Evolutionary conservation across 306 rosid species (phyloP), one percentile per base, ranked within the genome.

Genomic region (Echinosophora koreensis): DNA sequence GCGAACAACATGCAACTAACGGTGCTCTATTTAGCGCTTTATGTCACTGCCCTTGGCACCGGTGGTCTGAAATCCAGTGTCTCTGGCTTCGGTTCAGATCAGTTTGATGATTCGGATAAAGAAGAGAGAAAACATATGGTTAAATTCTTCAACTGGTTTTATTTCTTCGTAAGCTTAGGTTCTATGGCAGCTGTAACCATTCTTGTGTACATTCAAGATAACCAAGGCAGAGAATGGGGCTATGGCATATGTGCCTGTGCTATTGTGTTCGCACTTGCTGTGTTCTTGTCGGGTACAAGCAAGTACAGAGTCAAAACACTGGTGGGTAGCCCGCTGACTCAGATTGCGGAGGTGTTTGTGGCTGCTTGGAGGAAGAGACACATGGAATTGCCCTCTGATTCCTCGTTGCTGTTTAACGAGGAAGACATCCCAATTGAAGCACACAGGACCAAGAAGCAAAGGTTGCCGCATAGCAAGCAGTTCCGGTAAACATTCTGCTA

Each of bases 21-120:
- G 17, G 76, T 87, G n/a, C 88, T 95, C 32, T 84, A 90, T 79
- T 6, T 77, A 55, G 95, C 95, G 2, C 89, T 95, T 6, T 95
- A 92, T 42, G 66, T 88, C 15, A 92, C 92, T 0, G 93, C 97
- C 9, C 92, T 92, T 0, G 97, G 97, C 22, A 92, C 97, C 0
- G 97, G 98, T 0, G 97, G 98, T 5, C 74, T 95, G 10, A 95
- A 95, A 77, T 92, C 98, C 0, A 89, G 97, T 5, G 97, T 92
- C 2, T 89, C 98, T 0, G 97, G 97, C 3, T 92, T 95, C 1
- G 98, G 97, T 2, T 92, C 97, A 0, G 97, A 92, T 60, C 98
- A 95, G 59, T 95, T 95, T 47, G 93, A 92, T 7, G 98, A 89
- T 0, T 5, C 82, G 0, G 89, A 94, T 58, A 8, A 69, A 3